Evolutionary conservation across 2,329 filamentous ascomycete genomes (phyloP).

Genomic region (Periglandula ipomoeae): DNA sequence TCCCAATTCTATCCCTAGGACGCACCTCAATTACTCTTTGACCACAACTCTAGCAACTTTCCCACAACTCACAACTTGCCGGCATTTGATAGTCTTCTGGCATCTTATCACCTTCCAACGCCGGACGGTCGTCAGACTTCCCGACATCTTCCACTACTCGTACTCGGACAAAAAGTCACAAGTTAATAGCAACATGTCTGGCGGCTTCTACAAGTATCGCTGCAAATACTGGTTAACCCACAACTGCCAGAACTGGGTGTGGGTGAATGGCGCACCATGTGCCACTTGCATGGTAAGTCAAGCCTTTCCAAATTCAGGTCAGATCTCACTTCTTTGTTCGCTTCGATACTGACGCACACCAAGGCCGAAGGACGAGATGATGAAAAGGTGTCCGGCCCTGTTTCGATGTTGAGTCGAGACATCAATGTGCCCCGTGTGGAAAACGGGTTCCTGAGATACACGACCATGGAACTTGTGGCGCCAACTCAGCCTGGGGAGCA

Average conservation of each 20-base stretch:
- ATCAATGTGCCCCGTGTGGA: slow-evolving; percentile 36
- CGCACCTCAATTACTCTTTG: no score
- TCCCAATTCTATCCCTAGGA: no score
- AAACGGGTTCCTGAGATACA: slow-evolving; percentile 38
- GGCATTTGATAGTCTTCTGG: no score
- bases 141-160: no score
- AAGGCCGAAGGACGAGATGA: slow-evolving; percentile 42
- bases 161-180: no score
- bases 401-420: slow-evolving; percentile 26
- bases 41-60: no score
- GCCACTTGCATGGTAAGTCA: slow-evolving; percentile 38
- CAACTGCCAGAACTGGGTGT: slow-evolving; percentile 46
- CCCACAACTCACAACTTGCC: no score
- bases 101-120: no score
- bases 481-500: slow-evolving; percentile 26
- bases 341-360: neutral
- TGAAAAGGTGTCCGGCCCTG: slow-evolving; percentile 21
- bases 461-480: slow-evolving; percentile 35
- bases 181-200: slow-evolving; percentile 25
- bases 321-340: no score
- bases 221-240: slow-evolving; percentile 46
- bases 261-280: slow-evolving; percentile 41
- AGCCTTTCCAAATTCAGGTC: no score
- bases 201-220: slow-evolving; percentile 42
- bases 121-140: no score